Evolutionary conservation across 2,329 filamentous ascomycete genomes (phyloP).

Genomic region (Colletotrichum karsti): DNA sequence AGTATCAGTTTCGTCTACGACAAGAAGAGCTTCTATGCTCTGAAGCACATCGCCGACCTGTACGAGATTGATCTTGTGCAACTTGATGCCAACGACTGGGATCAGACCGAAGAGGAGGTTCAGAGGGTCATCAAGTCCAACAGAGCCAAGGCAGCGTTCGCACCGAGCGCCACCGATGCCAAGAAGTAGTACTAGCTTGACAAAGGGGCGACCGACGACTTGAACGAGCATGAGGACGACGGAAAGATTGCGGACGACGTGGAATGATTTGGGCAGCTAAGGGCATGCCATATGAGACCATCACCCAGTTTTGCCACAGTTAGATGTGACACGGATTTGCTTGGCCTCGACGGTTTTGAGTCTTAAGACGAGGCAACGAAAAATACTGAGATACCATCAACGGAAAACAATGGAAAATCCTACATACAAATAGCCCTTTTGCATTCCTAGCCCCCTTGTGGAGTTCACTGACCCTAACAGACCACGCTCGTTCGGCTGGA

Average conservation of each 20-base stretch:
- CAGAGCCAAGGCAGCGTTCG: constrained; percentile 64
- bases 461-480: background rate
- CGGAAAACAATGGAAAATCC: constrained; percentile 24
- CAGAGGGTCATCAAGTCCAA: constrained; percentile 82
- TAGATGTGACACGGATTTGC: constrained; percentile 5
- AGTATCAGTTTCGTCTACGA: constrained; percentile 95
- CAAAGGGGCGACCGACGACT: background rate
- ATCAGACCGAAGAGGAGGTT: constrained; percentile 83
- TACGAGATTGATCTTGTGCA: constrained; percentile 85
- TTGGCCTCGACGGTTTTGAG: background rate
- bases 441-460: background rate
- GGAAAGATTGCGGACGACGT: background rate
- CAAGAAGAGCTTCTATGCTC: constrained; percentile 79
- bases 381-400: constrained; percentile 28
- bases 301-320: constrained; percentile 4
- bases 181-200: constrained; percentile 16
- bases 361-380: constrained; percentile 12
- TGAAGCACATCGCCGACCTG: constrained; percentile 81
- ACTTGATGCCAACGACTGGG: constrained; percentile 89
- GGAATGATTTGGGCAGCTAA: background rate
- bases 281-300: background rate
- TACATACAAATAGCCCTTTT: background rate
- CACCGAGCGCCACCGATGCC: constrained; percentile 53
- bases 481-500: background rate
- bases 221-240: background rate